Evolutionary conservation across 2,329 filamentous ascomycete species (phyloP), one percentile per base, ranked within the genome.

Genomic region (Sporothrix phasma): DNA sequence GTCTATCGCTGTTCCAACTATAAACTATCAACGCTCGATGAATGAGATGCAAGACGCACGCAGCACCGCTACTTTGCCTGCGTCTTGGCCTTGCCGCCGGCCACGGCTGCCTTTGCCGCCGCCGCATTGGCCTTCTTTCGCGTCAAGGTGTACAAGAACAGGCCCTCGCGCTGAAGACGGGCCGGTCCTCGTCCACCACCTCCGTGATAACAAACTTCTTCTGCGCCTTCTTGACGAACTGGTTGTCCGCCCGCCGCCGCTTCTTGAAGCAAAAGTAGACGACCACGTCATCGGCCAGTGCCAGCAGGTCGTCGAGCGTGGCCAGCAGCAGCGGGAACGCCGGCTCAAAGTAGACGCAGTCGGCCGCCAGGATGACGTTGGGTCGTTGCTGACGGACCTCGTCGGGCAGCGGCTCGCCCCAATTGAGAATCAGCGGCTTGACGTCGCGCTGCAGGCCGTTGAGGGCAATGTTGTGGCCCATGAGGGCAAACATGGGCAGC

Each of bases 331-430:
- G 80, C 34, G 93, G 92, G 72, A 97, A 97, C 1, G 94, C 90
- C 2, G 93, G 92, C 75, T 97, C 94, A 74, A 96, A 96, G 78
- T 97, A 99, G 58, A 96, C 92, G 76, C 93, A 97, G 75, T 97
- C 94, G 46, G 92, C 93, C 3, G 94, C 94, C n/a, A 97, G 82
- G 64, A 99, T 86, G 63, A 96, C 80, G 70, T 92, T 86, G 19
- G 92, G 90, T 67, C 83, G 83, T 69, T 80, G 79, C 63, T 80
- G 75, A 61, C 80, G 69, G 49, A 88, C 77, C 49, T 77, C 74
- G 47, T 77, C 74, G 43, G 84, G 79, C 53, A 88, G 76, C 61
- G 82, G 77, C 67, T 87, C 80, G 64, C 85, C 85, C 86, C 93
- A 97, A 74, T 97, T 89, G 69, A 97, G 81, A 29, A 96, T 79